Percentiles rank a stretch among this genome's conserved stretches.
Conservation (phyloP, 1,284 basidiomycete genomes). For the Testicularia cyperi region DNA sequence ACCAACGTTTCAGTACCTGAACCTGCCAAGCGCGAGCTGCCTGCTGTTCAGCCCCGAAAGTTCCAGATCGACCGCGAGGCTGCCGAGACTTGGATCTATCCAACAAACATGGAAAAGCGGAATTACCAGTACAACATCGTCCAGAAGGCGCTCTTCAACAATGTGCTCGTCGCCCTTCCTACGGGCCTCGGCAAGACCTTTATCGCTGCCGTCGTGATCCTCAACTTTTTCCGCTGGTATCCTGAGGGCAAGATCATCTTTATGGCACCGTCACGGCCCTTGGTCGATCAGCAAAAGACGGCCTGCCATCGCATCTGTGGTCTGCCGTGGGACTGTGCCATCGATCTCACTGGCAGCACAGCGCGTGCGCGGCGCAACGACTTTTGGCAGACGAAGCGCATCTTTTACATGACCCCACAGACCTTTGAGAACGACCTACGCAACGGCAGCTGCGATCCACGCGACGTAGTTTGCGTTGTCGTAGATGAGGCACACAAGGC, state of each 20-base stretch:
- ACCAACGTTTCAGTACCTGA: slow-evolving; percentile 3
- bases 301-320: slow-evolving; percentile 93
- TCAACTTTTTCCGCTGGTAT: slow-evolving; percentile 58
- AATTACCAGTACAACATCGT: slow-evolving; percentile 97
- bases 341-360: slow-evolving; percentile 76
- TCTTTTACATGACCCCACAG: slow-evolving; percentile 98
- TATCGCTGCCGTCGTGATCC: slow-evolving; percentile 93
- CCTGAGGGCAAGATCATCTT: slow-evolving; percentile 70
- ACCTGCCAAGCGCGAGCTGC: slow-evolving; percentile 6
- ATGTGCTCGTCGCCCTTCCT: slow-evolving; percentile 89
- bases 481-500: slow-evolving; percentile 95
- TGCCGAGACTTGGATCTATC: slow-evolving; percentile 85
- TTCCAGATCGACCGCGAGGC: slow-evolving; percentile 71
- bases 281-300: slow-evolving; percentile 82
- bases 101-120: slow-evolving; percentile 81
- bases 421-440: slow-evolving; percentile 86
- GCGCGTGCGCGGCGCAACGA: slow-evolving; percentile 34
- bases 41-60: slow-evolving; percentile 33
- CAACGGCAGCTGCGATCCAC: slow-evolving; percentile 73
- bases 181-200: slow-evolving; percentile 98
- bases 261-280: slow-evolving; percentile 90
- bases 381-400: slow-evolving; percentile 77
- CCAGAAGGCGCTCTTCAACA: slow-evolving; percentile 81
- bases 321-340: slow-evolving; percentile 81
- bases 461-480: slow-evolving; percentile 78